A percentile compares a stretch with the other conserved stretches of the same genome.
phyloP scores from a whole-genome alignment of 768 basidiomycete species.

The Boletus vinaceobasis region DNA sequence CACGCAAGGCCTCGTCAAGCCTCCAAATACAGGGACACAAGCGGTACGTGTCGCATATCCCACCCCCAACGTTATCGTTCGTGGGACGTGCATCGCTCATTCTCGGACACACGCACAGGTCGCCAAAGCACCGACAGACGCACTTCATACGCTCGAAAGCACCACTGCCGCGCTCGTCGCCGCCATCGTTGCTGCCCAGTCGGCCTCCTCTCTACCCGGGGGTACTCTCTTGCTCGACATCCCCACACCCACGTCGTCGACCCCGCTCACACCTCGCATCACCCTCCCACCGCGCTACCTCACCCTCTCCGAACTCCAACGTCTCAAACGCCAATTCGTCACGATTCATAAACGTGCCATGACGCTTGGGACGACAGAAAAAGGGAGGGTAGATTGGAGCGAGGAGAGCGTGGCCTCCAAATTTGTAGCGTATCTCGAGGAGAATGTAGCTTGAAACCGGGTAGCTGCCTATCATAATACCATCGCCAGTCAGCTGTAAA shows the following conservation, averaged over 20 bases:
- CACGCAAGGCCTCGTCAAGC: conserved; percentile 75
- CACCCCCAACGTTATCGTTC: not conserved
- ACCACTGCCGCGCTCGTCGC: conserved; percentile 68
- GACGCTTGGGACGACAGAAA: conserved; percentile 76
- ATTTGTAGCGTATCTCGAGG: conserved; percentile 70
- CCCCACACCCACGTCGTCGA: conserved; percentile 40
- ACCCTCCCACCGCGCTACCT: conserved; percentile 66
- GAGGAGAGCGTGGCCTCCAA: conserved; percentile 67
- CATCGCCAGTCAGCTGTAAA: too few relatives aligned
- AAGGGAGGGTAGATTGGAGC: conserved; percentile 72
- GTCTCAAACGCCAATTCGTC: conserved; percentile 89
- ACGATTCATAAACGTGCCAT: conserved; percentile 86
- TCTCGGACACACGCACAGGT: conserved; percentile 41
- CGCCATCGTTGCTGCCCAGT: conserved; percentile 65
- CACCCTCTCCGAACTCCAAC: conserved; percentile 84
- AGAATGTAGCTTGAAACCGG: conserved; percentile 46
- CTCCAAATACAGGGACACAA: conserved; percentile 82
- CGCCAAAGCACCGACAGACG: conserved; percentile 81
- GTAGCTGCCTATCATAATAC: too few relatives aligned
- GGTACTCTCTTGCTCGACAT: conserved; percentile 34
- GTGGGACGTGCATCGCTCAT: not conserved
- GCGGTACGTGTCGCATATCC: conserved; percentile 44
- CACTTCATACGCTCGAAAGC: conserved; percentile 80
- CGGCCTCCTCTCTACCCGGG: conserved; percentile 44
- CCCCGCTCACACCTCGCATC: conserved; percentile 42